Percentiles rank a stretch among this genome's conserved stretches.
These are phyloP conservation scores for Tulasnella sp. DNA, from an alignment of 768 basidiomycete species.

Conservation along the genomic window DNA sequence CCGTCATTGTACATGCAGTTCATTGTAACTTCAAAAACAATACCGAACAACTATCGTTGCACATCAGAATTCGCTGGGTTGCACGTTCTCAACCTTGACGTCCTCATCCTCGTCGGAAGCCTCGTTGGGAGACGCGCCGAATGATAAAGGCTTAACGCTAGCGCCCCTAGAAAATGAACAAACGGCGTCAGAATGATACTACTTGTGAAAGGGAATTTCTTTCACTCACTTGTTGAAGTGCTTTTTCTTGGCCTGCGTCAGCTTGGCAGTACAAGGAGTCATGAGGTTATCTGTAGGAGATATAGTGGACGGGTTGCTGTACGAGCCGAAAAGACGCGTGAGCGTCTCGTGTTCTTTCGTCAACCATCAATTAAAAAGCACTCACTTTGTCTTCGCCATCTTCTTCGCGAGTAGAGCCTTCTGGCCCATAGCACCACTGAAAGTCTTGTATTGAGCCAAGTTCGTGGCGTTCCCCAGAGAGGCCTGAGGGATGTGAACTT, in stretches of 20 bases:
- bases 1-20: too few species aligned
- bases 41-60: too few species aligned
- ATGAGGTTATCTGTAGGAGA: conserved; percentile 94
- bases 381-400: conserved; percentile 80
- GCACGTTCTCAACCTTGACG: too few species aligned
- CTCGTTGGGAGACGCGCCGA: conserved; percentile 5
- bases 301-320: conserved; percentile 74
- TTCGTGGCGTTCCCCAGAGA: conserved; percentile 59
- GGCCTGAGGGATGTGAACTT: conserved; percentile 66
- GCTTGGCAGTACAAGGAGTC: conserved; percentile 87
- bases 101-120: conserved; percentile 3
- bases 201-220: background rate
- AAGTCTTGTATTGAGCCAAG: conserved; percentile 37
- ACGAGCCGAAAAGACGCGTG: conserved; percentile 14
- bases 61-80: too few species aligned
- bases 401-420: conserved; percentile 90
- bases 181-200: background rate
- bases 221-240: conserved; percentile 77
- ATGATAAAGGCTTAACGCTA: conserved; percentile 14
- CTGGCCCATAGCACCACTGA: conserved; percentile 56
- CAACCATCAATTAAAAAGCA: conserved; percentile 20
- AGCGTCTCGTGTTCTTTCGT: conserved; percentile 8
- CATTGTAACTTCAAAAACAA: too few species aligned
- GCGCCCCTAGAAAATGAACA: background rate
- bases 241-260: conserved; percentile 84